Evolutionary conservation across 257 asterid species (phyloP).

Genomic region (Gynochthodes officinalis): DNA sequence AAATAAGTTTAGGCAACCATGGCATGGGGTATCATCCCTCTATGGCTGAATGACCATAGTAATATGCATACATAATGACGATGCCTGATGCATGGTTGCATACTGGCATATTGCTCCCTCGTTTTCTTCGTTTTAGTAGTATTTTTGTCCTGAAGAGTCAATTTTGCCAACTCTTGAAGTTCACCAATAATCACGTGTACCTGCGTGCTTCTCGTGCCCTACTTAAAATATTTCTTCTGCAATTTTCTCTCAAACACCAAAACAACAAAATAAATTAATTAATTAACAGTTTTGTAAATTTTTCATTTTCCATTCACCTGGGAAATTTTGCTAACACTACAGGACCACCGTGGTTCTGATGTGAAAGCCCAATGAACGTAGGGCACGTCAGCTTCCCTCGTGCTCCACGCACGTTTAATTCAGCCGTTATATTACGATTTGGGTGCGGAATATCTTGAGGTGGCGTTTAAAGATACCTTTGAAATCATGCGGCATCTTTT

Average conservation of each 20-base stretch:
- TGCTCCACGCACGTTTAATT: too few species aligned
- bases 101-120: too few species aligned
- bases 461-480: not conserved
- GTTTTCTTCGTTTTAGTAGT: not conserved
- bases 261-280: not conserved
- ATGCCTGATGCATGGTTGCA: too few species aligned
- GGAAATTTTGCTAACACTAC: not conserved
- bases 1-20: too few species aligned
- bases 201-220: conserved; percentile 19
- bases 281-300: too few species aligned
- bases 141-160: conserved; percentile 1
- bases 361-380: not conserved
- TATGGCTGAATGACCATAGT: not conserved
- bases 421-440: too few species aligned
- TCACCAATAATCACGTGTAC: not conserved
- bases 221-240: not conserved
- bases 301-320: too few species aligned
- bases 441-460: not conserved
- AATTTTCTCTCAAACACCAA: too few species aligned
- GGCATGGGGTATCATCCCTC: too few species aligned
- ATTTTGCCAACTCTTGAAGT: not conserved
- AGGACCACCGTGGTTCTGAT: too few species aligned
- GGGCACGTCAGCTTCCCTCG: conserved; percentile 8
- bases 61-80: not conserved
- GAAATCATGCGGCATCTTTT: not conserved